Percentiles rank a stretch among this genome's conserved stretches.
phyloP scores from a whole-genome alignment of 495 filamentous ascomycete species.

The Talaromyces thailandensis region DNA sequence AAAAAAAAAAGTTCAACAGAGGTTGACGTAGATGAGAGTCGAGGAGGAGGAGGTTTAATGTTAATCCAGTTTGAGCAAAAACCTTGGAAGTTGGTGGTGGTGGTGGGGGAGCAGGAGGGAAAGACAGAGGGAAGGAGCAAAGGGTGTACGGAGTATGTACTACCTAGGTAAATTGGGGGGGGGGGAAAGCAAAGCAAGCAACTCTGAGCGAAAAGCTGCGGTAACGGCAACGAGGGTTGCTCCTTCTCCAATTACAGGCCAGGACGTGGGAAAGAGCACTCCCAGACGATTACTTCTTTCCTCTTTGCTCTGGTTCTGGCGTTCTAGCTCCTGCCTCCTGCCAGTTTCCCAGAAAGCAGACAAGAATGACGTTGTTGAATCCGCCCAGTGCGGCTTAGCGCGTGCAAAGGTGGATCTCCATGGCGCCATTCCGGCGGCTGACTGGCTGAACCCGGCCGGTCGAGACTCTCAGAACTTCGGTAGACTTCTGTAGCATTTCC shows the following conservation, averaged over 20 bases:
- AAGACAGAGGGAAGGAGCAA: background rate
- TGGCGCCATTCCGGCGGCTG: background rate
- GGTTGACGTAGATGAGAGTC: background rate
- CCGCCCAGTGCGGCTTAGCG: background rate
- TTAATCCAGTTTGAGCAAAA: slow-evolving; percentile 1
- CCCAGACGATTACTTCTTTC: background rate
- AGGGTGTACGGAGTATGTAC: too few species aligned
- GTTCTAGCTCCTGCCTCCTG: background rate
- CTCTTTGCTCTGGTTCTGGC: background rate
- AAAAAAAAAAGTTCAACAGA: background rate
- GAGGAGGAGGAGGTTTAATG: background rate
- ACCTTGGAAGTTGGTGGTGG: slow-evolving; percentile 1
- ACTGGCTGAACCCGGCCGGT: background rate
- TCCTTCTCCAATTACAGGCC: background rate
- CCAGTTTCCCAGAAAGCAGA: slow-evolving; percentile 3
- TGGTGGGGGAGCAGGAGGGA: background rate
- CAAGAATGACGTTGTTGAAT: slow-evolving; percentile 6
- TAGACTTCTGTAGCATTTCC: background rate
- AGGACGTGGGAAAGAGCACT: background rate
- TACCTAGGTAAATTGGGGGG: background rate
- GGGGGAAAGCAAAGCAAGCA: background rate
- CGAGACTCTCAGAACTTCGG: background rate
- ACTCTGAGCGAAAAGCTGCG: background rate
- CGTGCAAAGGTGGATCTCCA: background rate
- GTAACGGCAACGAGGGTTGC: background rate